Base-by-base conservation (phyloP, 345 rosid species). In the Eucalyptus pauciflora region DNA sequence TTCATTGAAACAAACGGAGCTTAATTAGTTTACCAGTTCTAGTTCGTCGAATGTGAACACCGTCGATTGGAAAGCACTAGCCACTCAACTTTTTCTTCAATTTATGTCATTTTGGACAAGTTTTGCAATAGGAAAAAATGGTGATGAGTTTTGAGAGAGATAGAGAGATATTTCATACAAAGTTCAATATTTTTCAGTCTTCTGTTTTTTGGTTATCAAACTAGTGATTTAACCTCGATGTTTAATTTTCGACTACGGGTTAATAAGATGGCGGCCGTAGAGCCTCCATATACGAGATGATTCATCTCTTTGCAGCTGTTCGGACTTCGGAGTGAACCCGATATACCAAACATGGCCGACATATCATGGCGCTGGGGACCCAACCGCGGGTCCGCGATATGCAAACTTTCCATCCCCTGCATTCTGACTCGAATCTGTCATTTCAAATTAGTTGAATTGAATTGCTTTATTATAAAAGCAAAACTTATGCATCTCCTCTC, bases 1-100 rank as follows among this genome's bases (percentile, higher is more conserved):
- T 56, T 24, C 0, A 56, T 56, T 10, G 1, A 56, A 56, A 56
- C 29, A 56, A 56, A 24, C 0, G 13, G 13, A 24, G 13, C 2
- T 76, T 37, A 5, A 2, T 10, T 37, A 37, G 48, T 76, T 37
- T 76, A 20, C 27, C 27, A 18, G 83, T 76, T 37, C 46, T 37
- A 76, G 83, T 37, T 76, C 1, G 5, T 18, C 1, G 7, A 76
- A 76, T 76, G 48, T 37, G 5, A 76, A 10, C 48, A 37, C 15
- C 2, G 15, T 3, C 2, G 8, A 76, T 29, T 11, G 46, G 46
- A 37, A 71, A 18, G 81, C 81, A 41, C 45, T 37, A 9, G 22
- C 14, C 81, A 37, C 4, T 71, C 25, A 33, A 71, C 81, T 33
- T 62, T 27, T 62, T 71, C 83, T 71, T 76, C 15, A 20, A 41